phyloP scores from a whole-genome alignment of 306 rosid species.

The Castanea sativa region DNA sequence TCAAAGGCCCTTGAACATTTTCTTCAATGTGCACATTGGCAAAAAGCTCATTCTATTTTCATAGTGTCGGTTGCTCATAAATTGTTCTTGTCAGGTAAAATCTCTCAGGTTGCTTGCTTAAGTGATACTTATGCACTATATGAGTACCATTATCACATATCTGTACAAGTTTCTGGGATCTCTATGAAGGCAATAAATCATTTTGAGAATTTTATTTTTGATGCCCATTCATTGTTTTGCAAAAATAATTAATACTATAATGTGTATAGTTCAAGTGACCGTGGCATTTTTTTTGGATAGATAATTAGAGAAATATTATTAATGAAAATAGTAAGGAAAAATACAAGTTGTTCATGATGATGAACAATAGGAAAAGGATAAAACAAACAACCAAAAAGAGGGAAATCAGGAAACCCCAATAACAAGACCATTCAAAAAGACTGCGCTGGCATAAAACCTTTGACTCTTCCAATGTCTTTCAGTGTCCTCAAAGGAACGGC shows the following conservation, averaged over 20 bases:
- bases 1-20: slow-evolving; percentile 78
- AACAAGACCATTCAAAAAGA: no score
- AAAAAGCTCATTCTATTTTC: slow-evolving; percentile 81
- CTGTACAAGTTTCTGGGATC: not conserved
- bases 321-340: no score
- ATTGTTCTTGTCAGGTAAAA: slow-evolving; percentile 76
- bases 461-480: no score
- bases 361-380: no score
- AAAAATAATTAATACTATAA: not conserved
- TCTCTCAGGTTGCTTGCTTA: slow-evolving; percentile 9
- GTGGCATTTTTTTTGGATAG: not conserved
- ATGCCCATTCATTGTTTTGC: not conserved
- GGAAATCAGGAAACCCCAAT: no score
- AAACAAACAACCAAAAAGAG: no score
- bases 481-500: no score
- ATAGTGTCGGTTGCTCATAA: slow-evolving; percentile 69
- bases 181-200: not conserved
- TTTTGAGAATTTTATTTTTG: not conserved
- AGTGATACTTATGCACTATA: not conserved
- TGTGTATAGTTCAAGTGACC: not conserved
- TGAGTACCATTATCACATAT: not conserved
- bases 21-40: slow-evolving; percentile 87
- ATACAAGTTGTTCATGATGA: no score
- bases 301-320: no score
- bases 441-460: no score